phyloP scores from a whole-genome alignment of 176 grass and related monocot genomes.

The Melocanna baccifera region DNA sequence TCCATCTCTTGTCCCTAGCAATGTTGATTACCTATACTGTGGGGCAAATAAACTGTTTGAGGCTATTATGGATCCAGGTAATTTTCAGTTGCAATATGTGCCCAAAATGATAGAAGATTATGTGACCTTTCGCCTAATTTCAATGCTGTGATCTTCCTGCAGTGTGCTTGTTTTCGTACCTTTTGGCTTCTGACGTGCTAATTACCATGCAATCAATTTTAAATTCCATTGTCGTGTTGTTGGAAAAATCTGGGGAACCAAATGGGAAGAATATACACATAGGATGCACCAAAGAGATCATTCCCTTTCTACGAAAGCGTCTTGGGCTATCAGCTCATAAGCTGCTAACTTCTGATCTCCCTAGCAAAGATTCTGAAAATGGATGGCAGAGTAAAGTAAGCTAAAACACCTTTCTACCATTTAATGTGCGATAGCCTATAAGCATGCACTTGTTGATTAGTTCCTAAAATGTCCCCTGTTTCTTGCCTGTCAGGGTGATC shows the following conservation, averaged over 20 bases:
- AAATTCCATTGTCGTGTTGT: constrained; percentile 52
- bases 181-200: constrained; percentile 60
- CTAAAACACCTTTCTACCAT: constrained; percentile 16
- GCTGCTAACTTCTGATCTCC: constrained; percentile 59
- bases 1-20: constrained; percentile 43
- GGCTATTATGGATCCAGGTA: constrained; percentile 68
- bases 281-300: constrained; percentile 53
- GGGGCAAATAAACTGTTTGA: constrained; percentile 70
- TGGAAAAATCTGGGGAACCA: constrained; percentile 55
- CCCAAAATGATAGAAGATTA: not conserved
- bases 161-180: constrained; percentile 62
- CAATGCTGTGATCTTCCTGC: constrained; percentile 32
- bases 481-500: constrained; percentile 52
- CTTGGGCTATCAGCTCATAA: constrained; percentile 67
- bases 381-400: constrained; percentile 70
- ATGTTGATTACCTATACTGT: constrained; percentile 68
- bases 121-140: constrained; percentile 22
- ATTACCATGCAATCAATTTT: constrained; percentile 82
- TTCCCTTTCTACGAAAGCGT: constrained; percentile 64
- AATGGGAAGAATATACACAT: constrained; percentile 51
- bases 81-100: constrained; percentile 8
- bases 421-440: not conserved
- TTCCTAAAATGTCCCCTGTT: constrained; percentile 16
- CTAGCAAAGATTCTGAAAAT: constrained; percentile 54
- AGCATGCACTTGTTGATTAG: not conserved